Conservation (phyloP, 2,329 filamentous ascomycete genomes). For the Clonostachys solani region DNA sequence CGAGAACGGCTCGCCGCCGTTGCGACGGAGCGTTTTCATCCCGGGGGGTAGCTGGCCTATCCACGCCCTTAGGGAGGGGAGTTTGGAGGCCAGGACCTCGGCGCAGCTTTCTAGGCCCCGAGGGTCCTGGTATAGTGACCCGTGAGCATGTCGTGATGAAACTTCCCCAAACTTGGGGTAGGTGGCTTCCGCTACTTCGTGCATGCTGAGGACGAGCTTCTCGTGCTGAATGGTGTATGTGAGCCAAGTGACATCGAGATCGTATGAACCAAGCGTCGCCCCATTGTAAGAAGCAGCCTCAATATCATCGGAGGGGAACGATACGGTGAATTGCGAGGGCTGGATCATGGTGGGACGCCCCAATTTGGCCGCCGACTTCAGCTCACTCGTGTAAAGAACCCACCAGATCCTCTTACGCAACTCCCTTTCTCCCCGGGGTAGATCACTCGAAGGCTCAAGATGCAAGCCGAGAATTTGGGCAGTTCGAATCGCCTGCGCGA, state of each 20-base stretch:
- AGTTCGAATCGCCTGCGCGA: constrained; percentile 33
- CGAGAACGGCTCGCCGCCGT: constrained; percentile 26
- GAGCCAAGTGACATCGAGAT: constrained; percentile 12
- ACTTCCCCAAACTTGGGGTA: constrained; percentile 13
- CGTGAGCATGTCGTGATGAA: background rate
- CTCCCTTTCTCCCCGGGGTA: constrained; percentile 28
- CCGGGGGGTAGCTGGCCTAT: constrained; percentile 23
- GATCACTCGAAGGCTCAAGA: constrained; percentile 30
- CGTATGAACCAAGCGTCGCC: constrained; percentile 7
- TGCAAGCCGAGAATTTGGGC: constrained; percentile 44
- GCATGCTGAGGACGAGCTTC: constrained; percentile 7
- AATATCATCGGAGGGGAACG: constrained; percentile 19
- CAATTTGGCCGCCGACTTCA: constrained; percentile 38
- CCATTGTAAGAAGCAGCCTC: constrained; percentile 8
- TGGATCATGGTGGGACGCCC: constrained; percentile 35
- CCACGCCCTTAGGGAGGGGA: constrained; percentile 20
- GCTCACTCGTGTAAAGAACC: constrained; percentile 42
- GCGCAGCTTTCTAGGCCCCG: constrained; percentile 16
- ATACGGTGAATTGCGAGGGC: constrained; percentile 22
- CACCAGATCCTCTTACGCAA: constrained; percentile 48
- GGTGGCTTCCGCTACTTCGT: constrained; percentile 19
- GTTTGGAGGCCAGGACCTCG: constrained; percentile 15
- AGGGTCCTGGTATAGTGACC: constrained; percentile 12
- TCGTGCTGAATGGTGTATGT: constrained; percentile 7
- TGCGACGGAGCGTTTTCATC: constrained; percentile 28